Evolutionary conservation across 2,329 filamentous ascomycete species (phyloP).

Genomic region (Paraconiothyrium sp.): DNA sequence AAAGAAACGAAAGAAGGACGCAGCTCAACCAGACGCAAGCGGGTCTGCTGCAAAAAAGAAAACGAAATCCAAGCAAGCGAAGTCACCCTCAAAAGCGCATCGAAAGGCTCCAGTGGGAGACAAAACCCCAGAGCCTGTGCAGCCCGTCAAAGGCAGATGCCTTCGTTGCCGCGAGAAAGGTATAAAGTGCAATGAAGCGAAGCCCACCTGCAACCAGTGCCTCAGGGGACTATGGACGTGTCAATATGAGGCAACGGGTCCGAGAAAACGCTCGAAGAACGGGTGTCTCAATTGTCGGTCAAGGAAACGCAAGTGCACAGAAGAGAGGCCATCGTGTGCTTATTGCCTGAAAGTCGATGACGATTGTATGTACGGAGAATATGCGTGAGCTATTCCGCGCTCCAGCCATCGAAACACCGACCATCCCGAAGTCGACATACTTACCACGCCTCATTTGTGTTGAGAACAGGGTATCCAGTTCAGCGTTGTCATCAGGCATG

Average conservation of each 20-base stretch:
- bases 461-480: background rate
- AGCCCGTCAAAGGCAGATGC: constrained; percentile 30
- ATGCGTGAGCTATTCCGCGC: constrained; percentile 21
- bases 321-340: constrained; percentile 42
- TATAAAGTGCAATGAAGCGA: constrained; percentile 43
- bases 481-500: background rate
- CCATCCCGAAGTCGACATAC: background rate
- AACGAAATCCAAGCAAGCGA: constrained; percentile 27
- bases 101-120: constrained; percentile 23
- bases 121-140: constrained; percentile 14
- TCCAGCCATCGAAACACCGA: background rate
- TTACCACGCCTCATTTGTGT: background rate
- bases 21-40: constrained; percentile 15
- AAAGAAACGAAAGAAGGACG: constrained; percentile 35
- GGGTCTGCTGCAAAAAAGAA: constrained; percentile 27
- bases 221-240: constrained; percentile 39
- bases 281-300: constrained; percentile 42
- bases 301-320: constrained; percentile 42
- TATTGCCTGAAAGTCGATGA: constrained; percentile 41
- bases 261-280: constrained; percentile 40
- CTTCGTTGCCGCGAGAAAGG: constrained; percentile 36
- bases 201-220: constrained; percentile 44
- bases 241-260: constrained; percentile 32
- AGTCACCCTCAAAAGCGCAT: constrained; percentile 26
- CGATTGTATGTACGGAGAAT: constrained; percentile 38